phyloP scores from a whole-genome alignment of 192 early-diverging fungal species.

The Lobosporangium transversale region DNA sequence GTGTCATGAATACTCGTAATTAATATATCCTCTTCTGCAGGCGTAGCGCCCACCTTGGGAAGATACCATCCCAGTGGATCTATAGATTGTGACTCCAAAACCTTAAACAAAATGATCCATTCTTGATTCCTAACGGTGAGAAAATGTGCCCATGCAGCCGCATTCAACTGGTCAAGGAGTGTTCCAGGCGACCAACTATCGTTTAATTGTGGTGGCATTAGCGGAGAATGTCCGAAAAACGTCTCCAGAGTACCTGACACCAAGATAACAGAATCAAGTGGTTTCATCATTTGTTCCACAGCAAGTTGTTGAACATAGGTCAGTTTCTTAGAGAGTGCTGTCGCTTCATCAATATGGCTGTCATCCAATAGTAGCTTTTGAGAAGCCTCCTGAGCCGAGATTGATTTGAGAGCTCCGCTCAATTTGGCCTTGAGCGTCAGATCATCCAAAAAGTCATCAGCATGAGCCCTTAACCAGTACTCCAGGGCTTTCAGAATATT shows the following conservation, averaged over 20 bases:
- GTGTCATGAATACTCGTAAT: slow-evolving; percentile 74
- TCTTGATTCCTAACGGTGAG: slow-evolving; percentile 53
- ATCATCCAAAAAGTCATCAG: slow-evolving; percentile 73
- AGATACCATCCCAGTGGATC: slow-evolving; percentile 60
- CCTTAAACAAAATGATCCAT: slow-evolving; percentile 61
- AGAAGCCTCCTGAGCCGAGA: slow-evolving; percentile 8
- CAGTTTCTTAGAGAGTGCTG: slow-evolving; percentile 1
- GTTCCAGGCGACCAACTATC: slow-evolving; percentile 29
- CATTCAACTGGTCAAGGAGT: slow-evolving; percentile 49
- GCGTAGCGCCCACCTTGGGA: slow-evolving; percentile 21
- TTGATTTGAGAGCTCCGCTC: slow-evolving; percentile 3
- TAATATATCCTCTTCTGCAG: slow-evolving; percentile 65
- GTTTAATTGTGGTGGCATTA: slow-evolving; percentile 13
- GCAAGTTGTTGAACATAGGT: slow-evolving; percentile 10
- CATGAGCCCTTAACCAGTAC: slow-evolving; percentile 70
- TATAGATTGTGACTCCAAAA: slow-evolving; percentile 57
- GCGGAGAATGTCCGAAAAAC: slow-evolving; percentile 6
- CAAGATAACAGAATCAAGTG: slow-evolving; percentile 16
- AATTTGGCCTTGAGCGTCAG: slow-evolving; percentile 58
- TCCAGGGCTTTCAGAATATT: slow-evolving; percentile 64
- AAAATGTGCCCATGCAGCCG: slow-evolving; percentile 47
- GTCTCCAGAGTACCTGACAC: slow-evolving; percentile 22
- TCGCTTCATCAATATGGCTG: not conserved
- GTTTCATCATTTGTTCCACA: slow-evolving; percentile 31
- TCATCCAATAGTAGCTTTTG: slow-evolving; percentile 18